These are phyloP conservation scores for Anthoceros angustus DNA, from an alignment of 225 moss, liverwort and hornwort genomes.

Conservation along the genomic window DNA sequence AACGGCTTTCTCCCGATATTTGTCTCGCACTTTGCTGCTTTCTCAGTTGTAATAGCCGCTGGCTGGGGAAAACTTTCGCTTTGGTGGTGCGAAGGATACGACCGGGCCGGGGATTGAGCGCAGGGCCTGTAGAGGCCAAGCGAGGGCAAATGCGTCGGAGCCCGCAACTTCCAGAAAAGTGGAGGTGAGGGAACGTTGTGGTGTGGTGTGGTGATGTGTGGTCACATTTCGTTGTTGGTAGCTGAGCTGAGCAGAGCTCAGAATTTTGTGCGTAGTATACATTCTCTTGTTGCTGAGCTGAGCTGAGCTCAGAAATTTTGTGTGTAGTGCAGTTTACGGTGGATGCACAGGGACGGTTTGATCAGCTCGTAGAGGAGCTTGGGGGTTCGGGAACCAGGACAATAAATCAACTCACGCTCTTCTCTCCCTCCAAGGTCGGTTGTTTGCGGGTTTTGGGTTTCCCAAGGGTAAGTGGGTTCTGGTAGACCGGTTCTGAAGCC, in stretches of 20 bases:
- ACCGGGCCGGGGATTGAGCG: too few relatives aligned
- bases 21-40: background rate
- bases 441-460: constrained; percentile 4
- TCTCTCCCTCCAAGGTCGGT: constrained; percentile 72
- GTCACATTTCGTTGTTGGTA: background rate
- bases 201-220: background rate
- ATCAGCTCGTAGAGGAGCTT: constrained; percentile 18
- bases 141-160: constrained; percentile 3
- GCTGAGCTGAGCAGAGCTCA: background rate
- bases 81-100: too few relatives aligned
- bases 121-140: background rate
- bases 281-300: background rate
- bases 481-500: background rate
- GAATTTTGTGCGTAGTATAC: background rate
- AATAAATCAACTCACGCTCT: constrained; percentile 37
- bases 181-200: background rate
- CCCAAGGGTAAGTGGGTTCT: background rate
- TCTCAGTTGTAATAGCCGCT: background rate
- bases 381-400: constrained; percentile 11
- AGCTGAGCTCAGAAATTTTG: background rate
- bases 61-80: too few relatives aligned
- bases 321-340: constrained; percentile 17
- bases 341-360: constrained; percentile 20
- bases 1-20: background rate
- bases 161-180: background rate